A percentile compares a stretch with the other conserved stretches of the same genome.
Evolutionary conservation across 371 early-diverging fungal species (phyloP).

Genomic region (Massospora cicadina): DNA sequence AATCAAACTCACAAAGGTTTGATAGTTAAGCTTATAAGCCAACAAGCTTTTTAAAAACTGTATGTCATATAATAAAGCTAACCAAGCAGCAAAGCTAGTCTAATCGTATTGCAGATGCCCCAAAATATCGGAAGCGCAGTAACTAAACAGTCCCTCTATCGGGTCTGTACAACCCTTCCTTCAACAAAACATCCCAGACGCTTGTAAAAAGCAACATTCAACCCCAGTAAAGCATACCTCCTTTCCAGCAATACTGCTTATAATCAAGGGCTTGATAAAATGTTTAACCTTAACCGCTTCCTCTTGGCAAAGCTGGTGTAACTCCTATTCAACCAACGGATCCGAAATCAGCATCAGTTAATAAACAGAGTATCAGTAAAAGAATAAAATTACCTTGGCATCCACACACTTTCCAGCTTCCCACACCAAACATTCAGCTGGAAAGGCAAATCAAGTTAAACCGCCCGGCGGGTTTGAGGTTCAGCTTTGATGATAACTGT

Average conservation of each 20-base stretch:
- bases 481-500: background rate
- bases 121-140: no score
- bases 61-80: no score
- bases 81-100: no score
- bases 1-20: no score
- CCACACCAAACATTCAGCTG: background rate
- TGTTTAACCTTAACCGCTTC: background rate
- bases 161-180: no score
- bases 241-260: background rate
- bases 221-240: background rate
- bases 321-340: background rate
- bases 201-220: background rate
- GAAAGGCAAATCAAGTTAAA: background rate
- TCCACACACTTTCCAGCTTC: background rate
- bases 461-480: background rate
- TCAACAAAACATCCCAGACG: no score
- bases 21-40: no score
- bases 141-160: no score
- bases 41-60: no score
- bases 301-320: background rate
- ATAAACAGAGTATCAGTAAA: background rate
- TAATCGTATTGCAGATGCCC: no score
- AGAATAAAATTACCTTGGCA: background rate
- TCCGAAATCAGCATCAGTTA: background rate
- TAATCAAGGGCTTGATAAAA: background rate